A percentile compares a stretch with the other conserved stretches of the same genome.
These are phyloP conservation scores for Sphaerulina musiva DNA, from an alignment of 2,329 filamentous ascomycete species.

Conservation along the genomic window DNA sequence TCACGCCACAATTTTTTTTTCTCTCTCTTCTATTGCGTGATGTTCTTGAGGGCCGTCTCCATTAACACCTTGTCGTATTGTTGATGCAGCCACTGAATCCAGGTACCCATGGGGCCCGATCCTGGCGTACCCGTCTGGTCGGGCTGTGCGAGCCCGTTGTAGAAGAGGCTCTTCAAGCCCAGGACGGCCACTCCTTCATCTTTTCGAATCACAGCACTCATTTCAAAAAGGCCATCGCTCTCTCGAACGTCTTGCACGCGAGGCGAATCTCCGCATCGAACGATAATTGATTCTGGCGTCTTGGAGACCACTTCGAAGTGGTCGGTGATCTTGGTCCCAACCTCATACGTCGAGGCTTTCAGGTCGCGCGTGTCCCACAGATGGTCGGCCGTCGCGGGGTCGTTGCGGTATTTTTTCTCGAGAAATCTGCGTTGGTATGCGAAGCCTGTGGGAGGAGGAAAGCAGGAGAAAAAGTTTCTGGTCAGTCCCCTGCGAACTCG, in stretches of 20 bases:
- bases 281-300: conserved; percentile 52
- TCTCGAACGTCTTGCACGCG: conserved; percentile 50
- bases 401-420: conserved; percentile 51
- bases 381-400: conserved; percentile 51
- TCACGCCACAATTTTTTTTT: neutral
- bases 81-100: conserved; percentile 48
- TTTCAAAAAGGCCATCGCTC: conserved; percentile 61
- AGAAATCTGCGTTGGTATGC: conserved; percentile 54
- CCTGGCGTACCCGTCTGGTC: conserved; percentile 33
- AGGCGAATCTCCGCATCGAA: conserved; percentile 62
- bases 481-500: neutral
- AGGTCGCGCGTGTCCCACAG: conserved; percentile 57
- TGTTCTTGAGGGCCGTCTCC: conserved; percentile 46
- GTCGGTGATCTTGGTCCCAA: conserved; percentile 60
- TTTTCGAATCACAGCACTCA: conserved; percentile 55
- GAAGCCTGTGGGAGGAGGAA: conserved; percentile 41
- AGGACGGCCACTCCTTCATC: conserved; percentile 57
- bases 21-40: conserved; percentile 17
- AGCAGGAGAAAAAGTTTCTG: too few species aligned
- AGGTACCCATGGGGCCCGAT: conserved; percentile 40
- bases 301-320: conserved; percentile 67
- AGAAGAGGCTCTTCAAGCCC: conserved; percentile 60
- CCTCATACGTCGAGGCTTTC: conserved; percentile 51
- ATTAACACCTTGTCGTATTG: conserved; percentile 53
- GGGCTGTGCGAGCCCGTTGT: conserved; percentile 42